Percentiles rank a stretch among this genome's conserved stretches.
These are phyloP conservation scores for Ormosia semicastrata DNA, from an alignment of 306 rosid species.

Conservation along the genomic window DNA sequence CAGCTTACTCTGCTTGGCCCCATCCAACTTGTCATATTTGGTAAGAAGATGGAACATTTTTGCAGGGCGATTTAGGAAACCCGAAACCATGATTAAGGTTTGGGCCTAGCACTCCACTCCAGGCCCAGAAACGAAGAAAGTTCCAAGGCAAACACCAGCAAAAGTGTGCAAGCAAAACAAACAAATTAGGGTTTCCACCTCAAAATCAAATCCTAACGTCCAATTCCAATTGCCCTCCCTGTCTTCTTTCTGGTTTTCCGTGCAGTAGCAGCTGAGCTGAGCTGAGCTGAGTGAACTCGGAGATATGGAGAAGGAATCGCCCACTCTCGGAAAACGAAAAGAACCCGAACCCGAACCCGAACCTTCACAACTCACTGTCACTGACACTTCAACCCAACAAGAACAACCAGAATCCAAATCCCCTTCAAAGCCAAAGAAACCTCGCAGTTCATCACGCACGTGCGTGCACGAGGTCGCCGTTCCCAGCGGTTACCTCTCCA, in stretches of 20 bases:
- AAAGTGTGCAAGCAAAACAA: neutral
- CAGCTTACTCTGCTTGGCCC: too few species aligned
- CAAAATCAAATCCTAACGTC: neutral
- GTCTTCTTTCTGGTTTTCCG: neutral
- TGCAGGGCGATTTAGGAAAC: too few species aligned
- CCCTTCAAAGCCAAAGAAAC: conserved; percentile 17
- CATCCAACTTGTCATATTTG: too few species aligned
- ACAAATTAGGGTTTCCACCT: neutral
- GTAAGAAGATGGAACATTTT: too few species aligned
- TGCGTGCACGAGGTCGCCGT: conserved; percentile 97
- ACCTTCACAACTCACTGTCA: too few species aligned
- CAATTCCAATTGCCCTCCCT: neutral
- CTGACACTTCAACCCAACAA: neutral
- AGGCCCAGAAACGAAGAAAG: neutral
- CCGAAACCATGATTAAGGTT: neutral
- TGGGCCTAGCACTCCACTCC: neutral
- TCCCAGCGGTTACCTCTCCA: conserved; percentile 56
- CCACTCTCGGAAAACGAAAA: neutral
- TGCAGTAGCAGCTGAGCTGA: neutral
- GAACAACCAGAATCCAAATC: neutral
- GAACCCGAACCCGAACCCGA: neutral
- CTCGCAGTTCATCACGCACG: conserved; percentile 52
- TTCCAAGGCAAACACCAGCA: neutral
- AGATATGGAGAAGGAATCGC: neutral
- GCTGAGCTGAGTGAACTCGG: neutral